A percentile compares a stretch with the other conserved stretches of the same genome.
phyloP scores from a whole-genome alignment of 352 stramenopile species.

The Globisporangium cederbergense region DNA sequence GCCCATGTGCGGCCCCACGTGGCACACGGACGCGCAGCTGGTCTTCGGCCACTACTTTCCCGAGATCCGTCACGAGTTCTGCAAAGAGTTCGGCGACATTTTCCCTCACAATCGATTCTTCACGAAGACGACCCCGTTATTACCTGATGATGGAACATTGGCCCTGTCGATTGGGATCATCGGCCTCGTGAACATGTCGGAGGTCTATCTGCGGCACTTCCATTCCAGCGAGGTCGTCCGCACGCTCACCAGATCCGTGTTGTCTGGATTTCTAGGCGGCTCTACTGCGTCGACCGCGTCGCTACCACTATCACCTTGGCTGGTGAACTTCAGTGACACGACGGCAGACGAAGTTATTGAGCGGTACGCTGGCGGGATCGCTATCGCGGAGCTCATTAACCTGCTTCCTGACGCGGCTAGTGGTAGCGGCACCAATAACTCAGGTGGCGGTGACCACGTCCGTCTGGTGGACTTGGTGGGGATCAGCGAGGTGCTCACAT shows the following conservation, averaged over 20 bases:
- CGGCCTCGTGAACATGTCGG: constrained; percentile 22
- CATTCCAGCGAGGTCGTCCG: constrained; percentile 26
- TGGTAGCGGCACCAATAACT: constrained; percentile 7
- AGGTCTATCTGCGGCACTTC: constrained; percentile 36
- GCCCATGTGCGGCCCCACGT: constrained; percentile 29
- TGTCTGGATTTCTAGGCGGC: constrained; percentile 27
- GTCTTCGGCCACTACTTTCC: constrained; percentile 43
- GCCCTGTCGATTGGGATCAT: constrained; percentile 8
- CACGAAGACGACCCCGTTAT: constrained; percentile 7
- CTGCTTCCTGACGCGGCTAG: constrained; percentile 18
- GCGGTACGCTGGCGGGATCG: constrained; percentile 26
- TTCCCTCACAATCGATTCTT: constrained; percentile 39
- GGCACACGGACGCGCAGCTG: constrained; percentile 24
- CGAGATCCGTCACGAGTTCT: constrained; percentile 35
- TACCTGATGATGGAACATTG: background rate
- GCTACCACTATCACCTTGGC: background rate
- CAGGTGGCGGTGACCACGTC: constrained; percentile 16
- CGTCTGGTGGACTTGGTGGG: constrained; percentile 29
- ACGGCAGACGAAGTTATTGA: constrained; percentile 24
- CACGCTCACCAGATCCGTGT: constrained; percentile 38
- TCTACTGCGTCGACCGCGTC: constrained; percentile 16
- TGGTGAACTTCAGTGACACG: constrained; percentile 15
- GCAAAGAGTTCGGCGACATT: constrained; percentile 26
- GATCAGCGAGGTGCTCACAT: constrained; percentile 18
- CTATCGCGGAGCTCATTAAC: constrained; percentile 18